These are phyloP conservation scores for Pugionium cornutum DNA, from an alignment of 345 rosid genomes.

Conservation along the genomic window DNA sequence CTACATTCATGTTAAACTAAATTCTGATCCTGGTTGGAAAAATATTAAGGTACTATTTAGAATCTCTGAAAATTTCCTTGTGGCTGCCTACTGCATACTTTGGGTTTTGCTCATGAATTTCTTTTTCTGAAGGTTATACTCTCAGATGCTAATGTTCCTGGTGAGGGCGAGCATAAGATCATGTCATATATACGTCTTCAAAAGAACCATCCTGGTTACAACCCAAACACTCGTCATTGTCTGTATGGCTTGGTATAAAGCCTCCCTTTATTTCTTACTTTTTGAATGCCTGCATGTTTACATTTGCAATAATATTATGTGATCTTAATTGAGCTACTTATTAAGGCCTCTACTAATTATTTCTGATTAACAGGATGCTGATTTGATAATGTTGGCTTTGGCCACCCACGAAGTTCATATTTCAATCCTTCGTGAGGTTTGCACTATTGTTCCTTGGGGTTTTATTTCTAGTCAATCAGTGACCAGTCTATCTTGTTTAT, in stretches of 20 bases:
- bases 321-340: conserved; percentile 9
- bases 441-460: conserved; percentile 27
- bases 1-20: conserved; percentile 76
- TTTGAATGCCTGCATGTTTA: conserved; percentile 12
- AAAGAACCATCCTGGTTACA: conserved; percentile 81
- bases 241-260: conserved; percentile 90
- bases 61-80: conserved; percentile 5
- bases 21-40: conserved; percentile 96
- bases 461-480: conserved; percentile 11
- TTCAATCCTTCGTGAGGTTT: conserved; percentile 96
- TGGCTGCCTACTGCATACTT: conserved; percentile 6
- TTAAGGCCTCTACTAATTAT: conserved; percentile 3
- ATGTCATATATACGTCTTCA: conserved; percentile 90
- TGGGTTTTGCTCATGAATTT: conserved; percentile 32
- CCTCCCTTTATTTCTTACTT: conserved; percentile 29
- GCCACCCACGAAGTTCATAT: conserved; percentile 95
- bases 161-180: conserved; percentile 98
- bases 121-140: conserved; percentile 75
- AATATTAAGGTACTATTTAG: conserved; percentile 63
- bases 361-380: conserved; percentile 72
- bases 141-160: conserved; percentile 99
- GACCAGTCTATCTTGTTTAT: conserved; percentile 5
- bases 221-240: conserved; percentile 92
- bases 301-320: conserved; percentile 16
- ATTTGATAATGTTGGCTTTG: conserved; percentile 92